Base-by-base conservation (phyloP, 2,329 filamentous ascomycete genomes). In the Calonectria montana region DNA sequence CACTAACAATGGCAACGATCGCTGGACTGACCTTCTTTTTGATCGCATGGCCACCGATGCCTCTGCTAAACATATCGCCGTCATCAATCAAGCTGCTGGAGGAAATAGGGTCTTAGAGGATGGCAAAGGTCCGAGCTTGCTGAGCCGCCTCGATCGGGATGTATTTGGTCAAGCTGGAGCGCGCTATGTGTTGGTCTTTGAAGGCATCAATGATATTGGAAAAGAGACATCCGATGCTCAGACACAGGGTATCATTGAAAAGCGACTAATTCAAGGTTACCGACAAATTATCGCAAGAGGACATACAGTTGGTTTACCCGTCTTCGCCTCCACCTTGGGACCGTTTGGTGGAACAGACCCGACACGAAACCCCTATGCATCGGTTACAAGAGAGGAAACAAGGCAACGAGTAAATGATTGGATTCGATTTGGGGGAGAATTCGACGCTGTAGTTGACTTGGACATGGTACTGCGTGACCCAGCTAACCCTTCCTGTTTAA, bases 1-100 rank as follows among this genome's bases (percentile, higher is more conserved):
- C 39, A 66, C 64, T 18, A 15, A 41, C 6, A 66, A 66, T 10
- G 37, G 37, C 16, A 66, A 66, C n/a, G 31, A 66, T n/a, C 64
- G 64, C 18, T 66, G 64, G 64, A 23, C 50, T 15, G 64, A 66
- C n/a, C 64, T 45, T 8, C 47, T 66, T 16, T 57, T 66, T 2
- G 21, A 41, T 7, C 64, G 50, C 15, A 29, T 66, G 25, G 31
- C 39, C 25, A 23, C 27, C 84, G 39, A 57, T 7, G 12, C 53
- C 15, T 55, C 8, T 21, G 29, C 37, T 31, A 29, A 4, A 16
- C 7, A 66, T 18, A 21, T 57, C 2, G 64, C 64, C 3, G 31
- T 66, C 13, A 23, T 66, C 2, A 66, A 59, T 21, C 64, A 66
- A n/a, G 48, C 64, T 21, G 48, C 37, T 13, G 64, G 64, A 4